Evolutionary conservation across 73 alveolate species (phyloP).

Genomic region (Paramecium tetraurelia): DNA sequence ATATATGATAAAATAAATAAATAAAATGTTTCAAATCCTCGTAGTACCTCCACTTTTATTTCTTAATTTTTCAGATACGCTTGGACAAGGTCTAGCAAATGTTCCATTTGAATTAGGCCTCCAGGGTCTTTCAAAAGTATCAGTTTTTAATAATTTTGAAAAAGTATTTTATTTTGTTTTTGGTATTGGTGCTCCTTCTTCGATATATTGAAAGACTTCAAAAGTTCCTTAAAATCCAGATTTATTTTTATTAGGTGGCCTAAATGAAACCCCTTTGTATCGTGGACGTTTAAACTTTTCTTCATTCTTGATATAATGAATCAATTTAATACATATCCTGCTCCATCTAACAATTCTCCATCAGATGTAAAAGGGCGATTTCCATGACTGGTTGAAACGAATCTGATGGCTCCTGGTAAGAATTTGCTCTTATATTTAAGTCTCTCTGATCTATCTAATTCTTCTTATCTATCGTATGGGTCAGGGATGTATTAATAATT

Average conservation of each 20-base stretch:
- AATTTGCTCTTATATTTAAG: neutral
- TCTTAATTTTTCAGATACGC: neutral
- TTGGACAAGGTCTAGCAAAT: neutral
- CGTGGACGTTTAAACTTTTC: neutral
- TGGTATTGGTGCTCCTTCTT: neutral
- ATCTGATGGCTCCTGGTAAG: neutral
- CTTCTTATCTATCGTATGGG: conserved; percentile 54
- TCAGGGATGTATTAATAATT: conserved; percentile 21
- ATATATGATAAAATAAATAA: neutral
- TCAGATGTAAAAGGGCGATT: conserved; percentile 11
- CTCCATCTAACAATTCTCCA: conserved; percentile 1
- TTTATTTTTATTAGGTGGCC: conserved; percentile 20
- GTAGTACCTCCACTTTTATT: neutral
- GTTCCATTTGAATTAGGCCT: conserved; percentile 33
- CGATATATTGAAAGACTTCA: neutral
- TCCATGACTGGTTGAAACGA: neutral
- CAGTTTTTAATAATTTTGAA: neutral
- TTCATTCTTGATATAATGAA: neutral
- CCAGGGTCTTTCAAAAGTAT: conserved; percentile 12
- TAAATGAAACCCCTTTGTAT: neutral
- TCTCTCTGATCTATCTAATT: neutral
- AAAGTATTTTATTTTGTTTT: neutral
- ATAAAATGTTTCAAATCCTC: neutral
- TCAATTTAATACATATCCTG: neutral
- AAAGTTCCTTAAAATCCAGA: conserved; percentile 26